Evolutionary conservation across 2,329 filamentous ascomycete genomes (phyloP).

Genomic region (Phoma sp.): DNA sequence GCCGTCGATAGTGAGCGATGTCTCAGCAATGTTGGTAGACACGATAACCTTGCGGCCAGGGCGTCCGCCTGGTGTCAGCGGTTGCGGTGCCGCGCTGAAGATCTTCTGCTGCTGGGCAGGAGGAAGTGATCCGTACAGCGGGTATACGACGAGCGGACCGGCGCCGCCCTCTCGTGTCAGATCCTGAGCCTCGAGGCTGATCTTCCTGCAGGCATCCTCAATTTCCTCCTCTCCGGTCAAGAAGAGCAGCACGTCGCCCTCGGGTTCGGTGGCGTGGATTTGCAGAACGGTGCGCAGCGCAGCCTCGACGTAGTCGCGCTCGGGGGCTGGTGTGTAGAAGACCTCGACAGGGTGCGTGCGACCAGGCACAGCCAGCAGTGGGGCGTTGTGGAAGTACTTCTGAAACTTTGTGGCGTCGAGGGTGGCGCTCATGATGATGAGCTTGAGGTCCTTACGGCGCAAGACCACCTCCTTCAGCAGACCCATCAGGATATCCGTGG

Average conservation of each 20-base stretch:
- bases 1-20: constrained; percentile 94
- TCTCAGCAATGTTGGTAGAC: constrained; percentile 98
- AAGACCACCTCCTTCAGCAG: constrained; percentile 92
- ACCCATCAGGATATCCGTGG: constrained; percentile 94
- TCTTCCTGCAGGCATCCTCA: constrained; percentile 93
- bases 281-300: constrained; percentile 93
- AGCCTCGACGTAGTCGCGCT: constrained; percentile 95
- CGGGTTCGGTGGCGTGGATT: constrained; percentile 90
- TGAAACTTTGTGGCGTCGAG: constrained; percentile 98
- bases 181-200: constrained; percentile 87
- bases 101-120: constrained; percentile 94
- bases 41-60: constrained; percentile 95
- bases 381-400: constrained; percentile 93
- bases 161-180: constrained; percentile 89
- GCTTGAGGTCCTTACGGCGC: constrained; percentile 82
- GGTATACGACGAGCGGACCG: constrained; percentile 88
- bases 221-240: constrained; percentile 98
- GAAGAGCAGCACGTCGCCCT: constrained; percentile 93
- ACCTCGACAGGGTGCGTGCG: constrained; percentile 97
- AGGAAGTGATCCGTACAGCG: constrained; percentile 91
- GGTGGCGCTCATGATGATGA: constrained; percentile 96
- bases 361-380: constrained; percentile 90
- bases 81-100: constrained; percentile 83
- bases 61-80: constrained; percentile 75
- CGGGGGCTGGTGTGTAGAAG: constrained; percentile 96